Percentiles rank a stretch among this genome's conserved stretches.
These are phyloP conservation scores for Rhizopogon vesiculosus DNA, from an alignment of 768 basidiomycete species.

Conservation along the genomic window DNA sequence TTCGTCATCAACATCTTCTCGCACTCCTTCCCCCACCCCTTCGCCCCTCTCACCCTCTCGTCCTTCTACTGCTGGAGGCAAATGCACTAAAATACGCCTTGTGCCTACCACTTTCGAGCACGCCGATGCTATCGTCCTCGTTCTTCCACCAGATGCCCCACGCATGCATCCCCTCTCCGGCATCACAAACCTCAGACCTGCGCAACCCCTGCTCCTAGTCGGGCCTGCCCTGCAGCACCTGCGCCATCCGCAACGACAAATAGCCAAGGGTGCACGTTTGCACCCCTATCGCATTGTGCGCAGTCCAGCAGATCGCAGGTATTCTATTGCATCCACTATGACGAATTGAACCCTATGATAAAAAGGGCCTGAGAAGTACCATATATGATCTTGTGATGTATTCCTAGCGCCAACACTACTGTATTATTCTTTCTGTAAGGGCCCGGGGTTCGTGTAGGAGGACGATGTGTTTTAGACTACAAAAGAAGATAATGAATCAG, in stretches of 20 bases:
- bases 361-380: not conserved
- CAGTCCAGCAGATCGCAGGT: constrained; percentile 7
- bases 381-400: constrained; percentile 9
- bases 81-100: constrained; percentile 32
- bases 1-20: constrained; percentile 36
- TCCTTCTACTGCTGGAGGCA: constrained; percentile 7
- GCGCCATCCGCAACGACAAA: constrained; percentile 35
- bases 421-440: constrained; percentile 8
- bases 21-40: constrained; percentile 31
- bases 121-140: constrained; percentile 49
- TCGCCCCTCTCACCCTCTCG: constrained; percentile 16
- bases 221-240: constrained; percentile 44
- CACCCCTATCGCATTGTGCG: constrained; percentile 53
- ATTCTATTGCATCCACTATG: not conserved
- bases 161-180: constrained; percentile 14
- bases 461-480: not conserved
- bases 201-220: constrained; percentile 39
- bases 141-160: constrained; percentile 29
- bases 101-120: constrained; percentile 46
- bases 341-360: not conserved
- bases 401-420: constrained; percentile 7
- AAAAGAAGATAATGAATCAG: not conserved
- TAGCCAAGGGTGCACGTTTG: constrained; percentile 44
- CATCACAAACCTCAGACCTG: not conserved
- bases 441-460: not conserved